Evolutionary conservation across 2,329 filamentous ascomycete genomes (phyloP).

Genomic region (Stemphylium lycopersici): DNA sequence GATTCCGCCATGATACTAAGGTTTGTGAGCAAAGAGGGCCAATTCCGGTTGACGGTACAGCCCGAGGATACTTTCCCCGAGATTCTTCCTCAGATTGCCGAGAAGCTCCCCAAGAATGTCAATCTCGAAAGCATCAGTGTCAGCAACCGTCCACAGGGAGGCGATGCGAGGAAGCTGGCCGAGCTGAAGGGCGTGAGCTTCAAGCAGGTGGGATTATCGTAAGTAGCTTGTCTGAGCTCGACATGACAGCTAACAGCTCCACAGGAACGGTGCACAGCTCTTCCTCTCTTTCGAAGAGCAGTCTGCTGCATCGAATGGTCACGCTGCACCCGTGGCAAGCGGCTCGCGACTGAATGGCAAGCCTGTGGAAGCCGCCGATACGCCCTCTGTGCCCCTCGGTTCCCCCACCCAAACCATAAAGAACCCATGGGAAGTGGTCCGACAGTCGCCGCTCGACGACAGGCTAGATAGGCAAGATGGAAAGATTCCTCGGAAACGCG

Average conservation of each 20-base stretch:
- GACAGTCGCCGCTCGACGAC: constrained; percentile 87
- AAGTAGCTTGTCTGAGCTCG: constrained; percentile 23
- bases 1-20: constrained; percentile 69
- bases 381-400: constrained; percentile 65
- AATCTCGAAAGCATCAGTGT: constrained; percentile 63
- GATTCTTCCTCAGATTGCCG: constrained; percentile 61
- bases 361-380: constrained; percentile 71
- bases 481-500: constrained; percentile 78
- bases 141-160: constrained; percentile 66
- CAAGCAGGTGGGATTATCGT: constrained; percentile 64
- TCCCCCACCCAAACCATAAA: constrained; percentile 69
- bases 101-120: constrained; percentile 64
- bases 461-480: constrained; percentile 84
- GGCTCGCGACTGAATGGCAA: constrained; percentile 79
- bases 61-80: constrained; percentile 72
- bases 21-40: constrained; percentile 63
- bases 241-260: constrained; percentile 23
- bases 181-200: constrained; percentile 62
- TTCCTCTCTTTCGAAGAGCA: constrained; percentile 80
- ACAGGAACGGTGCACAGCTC: constrained; percentile 86
- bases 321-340: constrained; percentile 39
- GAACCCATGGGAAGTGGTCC: constrained; percentile 92
- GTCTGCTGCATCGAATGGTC: constrained; percentile 57
- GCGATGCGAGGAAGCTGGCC: constrained; percentile 61
- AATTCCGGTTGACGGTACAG: constrained; percentile 82